phyloP scores from a whole-genome alignment of 192 early-diverging fungal species.

The Entomortierella chlamydospora region DNA sequence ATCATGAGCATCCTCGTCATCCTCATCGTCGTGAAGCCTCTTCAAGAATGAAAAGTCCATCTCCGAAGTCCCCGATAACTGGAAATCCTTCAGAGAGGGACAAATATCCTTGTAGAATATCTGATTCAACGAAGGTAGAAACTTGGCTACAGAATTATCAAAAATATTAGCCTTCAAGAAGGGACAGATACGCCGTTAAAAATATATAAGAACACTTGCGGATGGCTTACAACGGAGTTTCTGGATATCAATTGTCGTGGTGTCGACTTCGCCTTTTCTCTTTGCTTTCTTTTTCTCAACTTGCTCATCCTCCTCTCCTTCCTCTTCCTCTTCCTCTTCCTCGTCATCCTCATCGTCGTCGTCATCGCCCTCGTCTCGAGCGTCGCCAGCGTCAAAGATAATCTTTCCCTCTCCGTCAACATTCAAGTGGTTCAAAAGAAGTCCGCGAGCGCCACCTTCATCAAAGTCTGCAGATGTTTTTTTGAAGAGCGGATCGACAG shows the following conservation, averaged over 20 bases:
- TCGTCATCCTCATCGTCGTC: conserved; percentile 57
- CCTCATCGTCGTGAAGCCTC: conserved; percentile 55
- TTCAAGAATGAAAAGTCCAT: conserved; percentile 70
- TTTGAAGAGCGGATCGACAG: conserved; percentile 95
- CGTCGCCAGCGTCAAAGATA: conserved; percentile 95
- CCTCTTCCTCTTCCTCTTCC: conserved; percentile 30
- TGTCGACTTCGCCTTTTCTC: conserved; percentile 18
- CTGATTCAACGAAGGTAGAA: conserved; percentile 55
- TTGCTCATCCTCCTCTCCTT: conserved; percentile 16
- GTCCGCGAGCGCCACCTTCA: conserved; percentile 93
- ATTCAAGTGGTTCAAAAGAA: conserved; percentile 89
- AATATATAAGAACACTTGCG: not conserved
- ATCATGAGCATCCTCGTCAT: conserved; percentile 11
- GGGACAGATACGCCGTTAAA: not conserved
- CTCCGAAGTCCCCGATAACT: conserved; percentile 70
- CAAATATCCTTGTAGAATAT: conserved; percentile 70
- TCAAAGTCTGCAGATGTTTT: conserved; percentile 99
- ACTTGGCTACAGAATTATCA: conserved; percentile 49
- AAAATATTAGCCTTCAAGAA: no score
- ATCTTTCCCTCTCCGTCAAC: conserved; percentile 87
- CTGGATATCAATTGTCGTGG: conserved; percentile 38
- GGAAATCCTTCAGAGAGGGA: conserved; percentile 77
- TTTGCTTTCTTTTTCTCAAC: conserved; percentile 17
- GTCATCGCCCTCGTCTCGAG: conserved; percentile 61
- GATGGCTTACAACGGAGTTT: conserved; percentile 31